phyloP scores from a whole-genome alignment of 2,329 filamentous ascomycete species.

The Epichloe uncinata region DNA sequence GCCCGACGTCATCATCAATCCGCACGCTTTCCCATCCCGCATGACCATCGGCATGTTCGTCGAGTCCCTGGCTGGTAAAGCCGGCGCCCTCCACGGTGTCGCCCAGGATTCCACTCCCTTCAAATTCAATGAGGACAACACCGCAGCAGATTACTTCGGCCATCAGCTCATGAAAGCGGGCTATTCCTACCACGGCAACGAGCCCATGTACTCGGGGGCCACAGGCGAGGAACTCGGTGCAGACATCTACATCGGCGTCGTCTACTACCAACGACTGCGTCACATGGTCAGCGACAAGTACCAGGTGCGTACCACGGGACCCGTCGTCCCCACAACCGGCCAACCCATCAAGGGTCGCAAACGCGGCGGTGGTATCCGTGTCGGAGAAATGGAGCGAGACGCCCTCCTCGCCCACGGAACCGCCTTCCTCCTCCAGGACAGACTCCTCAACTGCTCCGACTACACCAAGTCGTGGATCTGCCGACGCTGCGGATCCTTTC shows the following conservation, averaged over 20 bases:
- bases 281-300: slow-evolving; percentile 99
- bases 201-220: slow-evolving; percentile 96
- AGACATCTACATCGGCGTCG: slow-evolving; percentile 92
- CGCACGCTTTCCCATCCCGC: slow-evolving; percentile 95
- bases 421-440: slow-evolving; percentile 87
- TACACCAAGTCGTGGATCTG: slow-evolving; percentile 86
- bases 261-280: slow-evolving; percentile 94
- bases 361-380: slow-evolving; percentile 94
- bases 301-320: slow-evolving; percentile 92
- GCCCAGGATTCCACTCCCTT: slow-evolving; percentile 94
- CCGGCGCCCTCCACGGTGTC: slow-evolving; percentile 86
- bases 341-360: slow-evolving; percentile 96
- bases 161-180: slow-evolving; percentile 90
- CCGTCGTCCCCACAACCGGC: slow-evolving; percentile 77
- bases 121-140: slow-evolving; percentile 84
- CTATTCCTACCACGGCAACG: slow-evolving; percentile 97
- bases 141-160: slow-evolving; percentile 87
- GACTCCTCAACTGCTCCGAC: slow-evolving; percentile 93
- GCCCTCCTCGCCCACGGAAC: slow-evolving; percentile 89
- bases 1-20: slow-evolving; percentile 97
- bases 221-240: slow-evolving; percentile 88
- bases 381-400: slow-evolving; percentile 98
- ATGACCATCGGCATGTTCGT: slow-evolving; percentile 99
- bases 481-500: slow-evolving; percentile 75
- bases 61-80: slow-evolving; percentile 90